These are phyloP conservation scores for Agaricales sp. DNA, from an alignment of 1,284 basidiomycete genomes.

Conservation along the genomic window DNA sequence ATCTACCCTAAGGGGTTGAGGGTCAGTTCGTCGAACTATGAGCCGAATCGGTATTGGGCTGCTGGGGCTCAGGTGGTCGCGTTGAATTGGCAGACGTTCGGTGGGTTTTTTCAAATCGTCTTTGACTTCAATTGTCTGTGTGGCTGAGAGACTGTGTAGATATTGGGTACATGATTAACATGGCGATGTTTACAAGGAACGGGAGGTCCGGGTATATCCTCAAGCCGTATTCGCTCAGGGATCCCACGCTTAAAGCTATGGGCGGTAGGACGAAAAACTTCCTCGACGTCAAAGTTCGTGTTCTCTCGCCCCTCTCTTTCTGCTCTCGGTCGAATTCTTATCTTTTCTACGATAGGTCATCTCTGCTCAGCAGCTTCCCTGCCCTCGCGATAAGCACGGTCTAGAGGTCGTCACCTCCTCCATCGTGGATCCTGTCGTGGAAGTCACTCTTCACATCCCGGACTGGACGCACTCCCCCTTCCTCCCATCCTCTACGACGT, in stretches of 20 bases:
- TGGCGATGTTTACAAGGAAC: constrained; percentile 89
- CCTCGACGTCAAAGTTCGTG: constrained; percentile 48
- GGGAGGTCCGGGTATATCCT: constrained; percentile 83
- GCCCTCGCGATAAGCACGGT: constrained; percentile 54
- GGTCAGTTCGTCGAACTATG: constrained; percentile 81
- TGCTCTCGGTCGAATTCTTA: neutral
- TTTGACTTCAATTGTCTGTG: neutral
- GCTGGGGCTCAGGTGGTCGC: constrained; percentile 92
- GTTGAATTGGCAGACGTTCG: constrained; percentile 96
- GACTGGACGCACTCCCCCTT: constrained; percentile 38
- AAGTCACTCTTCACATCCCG: constrained; percentile 69
- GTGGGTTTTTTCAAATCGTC: constrained; percentile 33
- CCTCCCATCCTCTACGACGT: constrained; percentile 6
- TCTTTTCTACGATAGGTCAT: constrained; percentile 44
- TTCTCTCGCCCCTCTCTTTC: neutral
- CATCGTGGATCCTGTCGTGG: constrained; percentile 67
- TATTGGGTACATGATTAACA: constrained; percentile 82
- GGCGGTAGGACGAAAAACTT: constrained; percentile 45
- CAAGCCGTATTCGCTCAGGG: constrained; percentile 78
- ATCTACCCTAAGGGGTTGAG: constrained; percentile 85
- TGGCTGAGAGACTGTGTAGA: constrained; percentile 32
- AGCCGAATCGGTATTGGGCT: constrained; percentile 86
- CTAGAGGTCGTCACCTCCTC: constrained; percentile 51
- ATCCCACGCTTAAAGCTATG: constrained; percentile 51
- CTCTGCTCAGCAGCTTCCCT: constrained; percentile 89